Base-by-base conservation (phyloP, 305 asterid species). In the Fraxinus latifolia region DNA sequence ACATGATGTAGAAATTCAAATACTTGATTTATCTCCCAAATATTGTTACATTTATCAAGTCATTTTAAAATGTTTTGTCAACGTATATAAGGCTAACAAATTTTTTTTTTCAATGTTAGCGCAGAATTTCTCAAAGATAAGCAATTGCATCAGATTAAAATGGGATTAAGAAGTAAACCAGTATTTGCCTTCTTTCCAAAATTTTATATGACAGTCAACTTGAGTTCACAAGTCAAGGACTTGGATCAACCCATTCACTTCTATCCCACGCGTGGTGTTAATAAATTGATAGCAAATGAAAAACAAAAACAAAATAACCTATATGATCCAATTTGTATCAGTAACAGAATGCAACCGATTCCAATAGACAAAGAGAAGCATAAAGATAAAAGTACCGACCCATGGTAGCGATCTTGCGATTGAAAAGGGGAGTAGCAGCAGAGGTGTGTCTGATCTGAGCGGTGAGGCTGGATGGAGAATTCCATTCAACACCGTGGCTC, bases 401-500 rank as follows among this genome's bases (percentile, higher is more conserved):
- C 67, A 55, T 39, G 67, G 98, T 89, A 23, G 97, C 89, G 87
- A 94, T 91, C 91, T 91, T 94, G 36, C 97, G 92, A 39, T 89
- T 85, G 81, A 92, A 80, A 3, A 85, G 77, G 80, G 82, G 86
- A 74, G 88, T 81, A 23, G 86, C 76, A 21, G 88, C 86, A 31
- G 97, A 73, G 23, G 89, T 80, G 39, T 86, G 83, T 82, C 98
- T 94, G 95, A 94, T 90, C 94, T 91, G 98, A 17, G 95, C 78
- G 60, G 88, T 82, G 29, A 89, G 89, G 81, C 90, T 89, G 27
- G 89, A 37, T 31, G 95, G 96, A 60, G 98, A 92, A 80, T 91
- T 92, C 97, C 98, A 94, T 72, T 87, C 94, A 58, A 79, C 93
- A 32, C 98, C 95, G 93, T 94, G 97, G 79, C 98, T 92, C 98